Base-by-base conservation (phyloP, 495 filamentous ascomycete species). In the Cryomyces antarcticus region DNA sequence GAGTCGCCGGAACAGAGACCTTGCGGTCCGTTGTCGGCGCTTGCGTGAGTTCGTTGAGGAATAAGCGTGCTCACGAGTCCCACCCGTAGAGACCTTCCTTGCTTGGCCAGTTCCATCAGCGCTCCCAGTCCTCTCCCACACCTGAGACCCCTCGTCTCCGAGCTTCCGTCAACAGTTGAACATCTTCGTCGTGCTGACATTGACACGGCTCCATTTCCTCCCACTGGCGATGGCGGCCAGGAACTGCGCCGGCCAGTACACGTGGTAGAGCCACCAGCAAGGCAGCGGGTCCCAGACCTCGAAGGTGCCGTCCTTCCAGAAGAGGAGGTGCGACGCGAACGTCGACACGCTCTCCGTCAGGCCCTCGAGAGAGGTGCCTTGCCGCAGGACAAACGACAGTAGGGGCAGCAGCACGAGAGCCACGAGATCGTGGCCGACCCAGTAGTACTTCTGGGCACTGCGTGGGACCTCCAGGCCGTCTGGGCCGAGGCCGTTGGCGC, bases 241-340 rank as follows among this genome's bases (percentile, higher is more conserved):
- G 46, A 76, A 69, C 46, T 58, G 54, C 28, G 56, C 48, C n/a
- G 72, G 75, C 71, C 68, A 77, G 53, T 72, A 79, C 1, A 71
- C 60, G 43, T 74, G 70, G 54, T 76, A 77, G 3, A 75, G 54
- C 57, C 64, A 63, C 59, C 67, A 70, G 37, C 58, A 64, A 0
- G 75, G 75, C 48, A 68, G 39, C 9, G 75, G 75, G 57, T 78
- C 75, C 72, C 71, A 75, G 17, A 59, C 28, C 50, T 69, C 67
- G 46, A 62, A 78, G 3, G 62, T 70, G 4, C 71, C 75, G 29
- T 80, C 75, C 44, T 66, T 70, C 73, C 75, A 78, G 10, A 50
- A 57, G 0, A 67, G 13, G 0, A 75, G 5, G 53, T 74, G 73
- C 7, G 53, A 41, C 11, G 57, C 28, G 42, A 71, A 63, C 4